Conservation (phyloP, 2,329 filamentous ascomycete genomes). For the Botrytis tulipae region DNA sequence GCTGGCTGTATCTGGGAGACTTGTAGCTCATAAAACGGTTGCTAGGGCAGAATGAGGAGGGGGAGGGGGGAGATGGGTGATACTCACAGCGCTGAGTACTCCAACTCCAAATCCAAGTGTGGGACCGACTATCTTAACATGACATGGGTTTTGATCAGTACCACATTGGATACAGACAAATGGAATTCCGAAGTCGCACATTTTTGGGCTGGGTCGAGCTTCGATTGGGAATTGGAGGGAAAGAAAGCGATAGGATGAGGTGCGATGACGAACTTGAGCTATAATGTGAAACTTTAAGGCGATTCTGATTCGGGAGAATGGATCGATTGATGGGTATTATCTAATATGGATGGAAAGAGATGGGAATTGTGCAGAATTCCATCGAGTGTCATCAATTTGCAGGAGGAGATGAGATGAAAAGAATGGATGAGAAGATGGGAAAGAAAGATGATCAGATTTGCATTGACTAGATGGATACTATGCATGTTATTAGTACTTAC, state of each 20-base stretch:
- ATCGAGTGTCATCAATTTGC: neutral
- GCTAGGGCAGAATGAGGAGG: neutral
- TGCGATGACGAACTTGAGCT: neutral
- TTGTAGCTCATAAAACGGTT: neutral
- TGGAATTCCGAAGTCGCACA: constrained; percentile 19
- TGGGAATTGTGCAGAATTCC: neutral
- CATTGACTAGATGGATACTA: neutral
- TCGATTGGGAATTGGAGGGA: neutral
- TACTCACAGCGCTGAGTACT: constrained; percentile 49
- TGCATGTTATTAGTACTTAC: neutral
- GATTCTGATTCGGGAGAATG: neutral
- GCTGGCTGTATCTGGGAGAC: neutral
- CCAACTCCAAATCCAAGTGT: constrained; percentile 49
- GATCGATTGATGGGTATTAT: neutral
- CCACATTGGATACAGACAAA: constrained; percentile 44
- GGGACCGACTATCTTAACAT: constrained; percentile 55
- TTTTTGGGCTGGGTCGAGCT: neutral
- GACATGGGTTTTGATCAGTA: constrained; percentile 56
- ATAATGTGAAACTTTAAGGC: neutral
- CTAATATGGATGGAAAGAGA: neutral
- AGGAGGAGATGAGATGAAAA: neutral
- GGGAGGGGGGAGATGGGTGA: neutral
- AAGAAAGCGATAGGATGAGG: neutral
- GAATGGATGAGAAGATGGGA: neutral
- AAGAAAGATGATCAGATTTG: neutral